phyloP scores from a whole-genome alignment of 2,329 filamentous ascomycete species.

The Thermothelomyces thermophilus region DNA sequence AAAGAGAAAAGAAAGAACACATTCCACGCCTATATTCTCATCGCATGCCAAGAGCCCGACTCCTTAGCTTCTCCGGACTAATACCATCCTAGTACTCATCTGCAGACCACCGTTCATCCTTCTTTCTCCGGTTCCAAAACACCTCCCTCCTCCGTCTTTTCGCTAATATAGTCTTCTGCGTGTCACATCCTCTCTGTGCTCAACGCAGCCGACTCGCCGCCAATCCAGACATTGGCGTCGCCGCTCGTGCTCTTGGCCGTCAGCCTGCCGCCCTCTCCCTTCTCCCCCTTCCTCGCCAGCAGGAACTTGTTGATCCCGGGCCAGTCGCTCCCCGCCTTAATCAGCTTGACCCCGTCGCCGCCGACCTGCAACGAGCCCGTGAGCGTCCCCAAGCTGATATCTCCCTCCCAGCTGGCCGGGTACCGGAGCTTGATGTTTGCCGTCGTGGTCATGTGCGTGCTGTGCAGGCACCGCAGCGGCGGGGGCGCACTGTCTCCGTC shows the following conservation, averaged over 20 bases:
- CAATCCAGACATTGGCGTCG: constrained; percentile 17
- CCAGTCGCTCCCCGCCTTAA: constrained; percentile 28
- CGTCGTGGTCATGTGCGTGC: constrained; percentile 43
- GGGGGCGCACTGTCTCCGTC: background rate
- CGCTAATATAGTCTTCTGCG: too few relatives aligned
- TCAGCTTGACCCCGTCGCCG: constrained; percentile 39
- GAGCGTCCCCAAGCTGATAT: constrained; percentile 34
- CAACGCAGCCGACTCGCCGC: background rate
- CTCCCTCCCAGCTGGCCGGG: constrained; percentile 45
- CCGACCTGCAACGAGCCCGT: constrained; percentile 35
- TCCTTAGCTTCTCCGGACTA: too few relatives aligned
- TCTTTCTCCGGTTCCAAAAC: too few relatives aligned
- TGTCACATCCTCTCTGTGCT: too few relatives aligned
- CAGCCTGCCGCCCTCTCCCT: constrained; percentile 21
- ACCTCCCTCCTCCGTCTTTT: too few relatives aligned
- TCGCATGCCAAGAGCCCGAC: too few relatives aligned
- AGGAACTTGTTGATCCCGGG: constrained; percentile 30
- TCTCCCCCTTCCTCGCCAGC: constrained; percentile 38
- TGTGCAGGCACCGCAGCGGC: constrained; percentile 30
- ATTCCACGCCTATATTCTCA: too few relatives aligned
- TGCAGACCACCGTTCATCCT: too few relatives aligned
- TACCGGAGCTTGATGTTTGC: constrained; percentile 39
- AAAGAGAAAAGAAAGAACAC: too few relatives aligned
- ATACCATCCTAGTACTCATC: too few relatives aligned
- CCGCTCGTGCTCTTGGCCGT: constrained; percentile 16